These are phyloP conservation scores for Cladosporium oxysporum DNA, from an alignment of 2,329 filamentous ascomycete species.

Conservation along the genomic window DNA sequence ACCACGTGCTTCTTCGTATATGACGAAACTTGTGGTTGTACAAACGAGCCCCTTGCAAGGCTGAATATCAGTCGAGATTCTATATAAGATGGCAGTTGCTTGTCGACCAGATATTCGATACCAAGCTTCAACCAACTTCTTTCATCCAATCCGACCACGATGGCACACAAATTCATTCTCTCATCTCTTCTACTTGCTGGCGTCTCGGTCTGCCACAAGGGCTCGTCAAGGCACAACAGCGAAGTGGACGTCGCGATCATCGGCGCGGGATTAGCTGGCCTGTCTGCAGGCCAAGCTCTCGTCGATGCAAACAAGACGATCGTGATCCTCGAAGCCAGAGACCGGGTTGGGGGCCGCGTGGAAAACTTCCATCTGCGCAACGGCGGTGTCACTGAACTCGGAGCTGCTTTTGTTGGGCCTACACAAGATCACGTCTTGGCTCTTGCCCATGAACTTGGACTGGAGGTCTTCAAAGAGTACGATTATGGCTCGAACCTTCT, in stretches of 20 bases:
- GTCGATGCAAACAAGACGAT: slow-evolving; percentile 27
- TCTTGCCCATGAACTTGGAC: slow-evolving; percentile 26
- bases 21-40: not conserved
- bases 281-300: slow-evolving; percentile 29
- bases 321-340: slow-evolving; percentile 32
- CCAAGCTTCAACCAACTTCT: not conserved
- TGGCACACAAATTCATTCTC: not conserved
- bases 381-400: slow-evolving; percentile 30
- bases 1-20: not conserved
- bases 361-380: slow-evolving; percentile 20
- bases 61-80: not conserved
- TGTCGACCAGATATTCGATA: not conserved
- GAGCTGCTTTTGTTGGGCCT: slow-evolving; percentile 33
- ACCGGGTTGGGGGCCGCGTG: slow-evolving; percentile 32
- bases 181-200: not conserved
- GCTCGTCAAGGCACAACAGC: not conserved
- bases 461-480: slow-evolving; percentile 27
- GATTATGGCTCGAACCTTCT: slow-evolving; percentile 22
- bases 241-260: slow-evolving; percentile 26
- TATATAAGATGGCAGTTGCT: not conserved
- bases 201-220: not conserved
- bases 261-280: slow-evolving; percentile 34
- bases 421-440: slow-evolving; percentile 30
- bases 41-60: not conserved
- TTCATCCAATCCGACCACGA: not conserved